phyloP scores from a whole-genome alignment of 805 yeast species.

The Cyberlindnera maritima region DNA sequence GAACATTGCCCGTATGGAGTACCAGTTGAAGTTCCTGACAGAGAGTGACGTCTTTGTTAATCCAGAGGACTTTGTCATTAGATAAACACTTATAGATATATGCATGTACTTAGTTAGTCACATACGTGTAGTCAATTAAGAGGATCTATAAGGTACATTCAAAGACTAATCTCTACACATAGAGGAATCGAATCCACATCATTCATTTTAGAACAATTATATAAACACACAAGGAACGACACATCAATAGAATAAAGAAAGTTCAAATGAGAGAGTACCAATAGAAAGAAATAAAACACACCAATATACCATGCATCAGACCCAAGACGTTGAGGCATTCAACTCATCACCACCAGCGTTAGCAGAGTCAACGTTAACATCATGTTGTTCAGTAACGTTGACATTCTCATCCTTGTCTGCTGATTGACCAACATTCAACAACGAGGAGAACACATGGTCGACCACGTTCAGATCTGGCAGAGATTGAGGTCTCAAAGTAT shows the following conservation, averaged over 20 bases:
- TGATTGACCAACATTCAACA: not conserved
- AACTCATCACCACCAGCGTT: not conserved
- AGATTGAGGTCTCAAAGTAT: slow-evolving; percentile 47
- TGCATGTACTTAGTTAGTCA: no score
- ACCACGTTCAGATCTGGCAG: slow-evolving; percentile 46
- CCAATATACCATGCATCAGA: not conserved
- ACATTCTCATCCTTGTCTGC: not conserved
- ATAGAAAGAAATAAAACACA: not conserved
- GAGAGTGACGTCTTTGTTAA: not conserved
- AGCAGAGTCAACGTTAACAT: not conserved
- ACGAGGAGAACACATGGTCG: slow-evolving; percentile 13
- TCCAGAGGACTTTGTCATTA: not conserved
- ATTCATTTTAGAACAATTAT: not conserved
- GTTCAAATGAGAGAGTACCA: not conserved
- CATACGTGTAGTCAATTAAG: no score
- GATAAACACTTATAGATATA: not conserved
- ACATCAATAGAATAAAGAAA: no score
- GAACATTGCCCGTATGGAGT: not conserved
- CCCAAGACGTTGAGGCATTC: not conserved
- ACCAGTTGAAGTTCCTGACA: not conserved
- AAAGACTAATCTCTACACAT: no score
- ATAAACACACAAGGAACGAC: not conserved
- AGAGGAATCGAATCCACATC: no score
- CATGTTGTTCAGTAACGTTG: not conserved
- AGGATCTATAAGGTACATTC: no score